Percentiles rank a stretch among this genome's conserved stretches.
Evolutionary conservation across 306 rosid genomes (phyloP).

Genomic region (Acmispon strigosus): DNA sequence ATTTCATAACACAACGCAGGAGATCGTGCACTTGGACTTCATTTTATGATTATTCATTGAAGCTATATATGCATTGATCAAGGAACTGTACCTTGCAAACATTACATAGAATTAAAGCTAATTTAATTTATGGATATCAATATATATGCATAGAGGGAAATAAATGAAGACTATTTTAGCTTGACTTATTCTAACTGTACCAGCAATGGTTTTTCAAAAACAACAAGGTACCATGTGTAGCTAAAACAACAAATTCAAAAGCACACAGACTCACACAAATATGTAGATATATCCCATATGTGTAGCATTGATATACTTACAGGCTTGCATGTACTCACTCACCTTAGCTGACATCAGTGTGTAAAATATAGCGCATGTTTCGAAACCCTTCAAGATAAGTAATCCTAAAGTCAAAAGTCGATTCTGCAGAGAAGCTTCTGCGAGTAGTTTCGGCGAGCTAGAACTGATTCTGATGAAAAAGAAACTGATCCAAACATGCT

Average conservation of each 20-base stretch:
- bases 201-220: no score
- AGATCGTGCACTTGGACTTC: no score
- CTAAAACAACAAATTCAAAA: slow-evolving; percentile 18
- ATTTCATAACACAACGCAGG: background rate
- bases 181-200: slow-evolving; percentile 12
- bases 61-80: no score
- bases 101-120: background rate
- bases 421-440: no score
- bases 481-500: no score
- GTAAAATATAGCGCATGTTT: background rate
- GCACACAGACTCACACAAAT: slow-evolving; percentile 2
- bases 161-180: background rate
- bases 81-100: background rate
- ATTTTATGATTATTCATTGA: no score
- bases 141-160: background rate
- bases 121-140: no score
- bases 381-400: no score
- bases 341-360: background rate
- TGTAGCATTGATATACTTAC: slow-evolving; percentile 25
- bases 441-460: no score
- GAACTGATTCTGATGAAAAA: no score
- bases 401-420: no score
- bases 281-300: background rate
- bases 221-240: background rate
- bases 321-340: slow-evolving; percentile 18